Conservation (phyloP, 345 rosid genomes). For the Gynandropsis gynandra region DNA sequence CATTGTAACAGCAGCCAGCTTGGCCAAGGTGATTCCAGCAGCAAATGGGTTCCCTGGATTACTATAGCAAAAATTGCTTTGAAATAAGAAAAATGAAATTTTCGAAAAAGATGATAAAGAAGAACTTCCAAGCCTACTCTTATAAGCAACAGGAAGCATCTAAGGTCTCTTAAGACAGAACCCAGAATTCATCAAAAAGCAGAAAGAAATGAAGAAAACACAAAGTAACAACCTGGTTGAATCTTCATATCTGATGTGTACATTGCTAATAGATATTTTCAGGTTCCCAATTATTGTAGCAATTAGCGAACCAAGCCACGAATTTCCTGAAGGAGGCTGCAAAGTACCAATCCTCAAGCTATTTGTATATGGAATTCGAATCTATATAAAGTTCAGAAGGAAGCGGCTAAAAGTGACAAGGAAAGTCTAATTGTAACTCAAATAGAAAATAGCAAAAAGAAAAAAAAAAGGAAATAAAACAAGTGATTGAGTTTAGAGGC, state of each 20-base stretch:
- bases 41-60: conserved; percentile 83
- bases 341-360: conserved; percentile 28
- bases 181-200: conserved; percentile 15
- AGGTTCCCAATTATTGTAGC: conserved; percentile 93
- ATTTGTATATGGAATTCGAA: conserved; percentile 14
- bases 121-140: conserved; percentile 17
- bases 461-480: conserved; percentile 6
- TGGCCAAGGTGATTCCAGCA: conserved; percentile 87
- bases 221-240: conserved; percentile 55
- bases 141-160: conserved; percentile 3
- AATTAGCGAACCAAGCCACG: conserved; percentile 94
- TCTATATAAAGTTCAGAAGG: conserved; percentile 10
- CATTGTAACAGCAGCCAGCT: conserved; percentile 96
- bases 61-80: conserved; percentile 38
- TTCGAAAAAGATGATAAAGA: conserved; percentile 6
- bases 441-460: conserved; percentile 5
- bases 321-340: conserved; percentile 78
- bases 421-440: conserved; percentile 15
- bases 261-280: conserved; percentile 95
- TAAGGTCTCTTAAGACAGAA: conserved; percentile 9
- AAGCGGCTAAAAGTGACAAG: conserved; percentile 2
- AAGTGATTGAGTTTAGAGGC: conserved; percentile 25
- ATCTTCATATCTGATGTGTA: conserved; percentile 96
- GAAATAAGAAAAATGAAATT: conserved; percentile 22
- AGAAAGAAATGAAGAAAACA: conserved; percentile 4